Evolutionary conservation across 140 eudicot genomes (phyloP), one percentile per base, ranked within the genome.

Genomic region (Ambrosia hybrid): DNA sequence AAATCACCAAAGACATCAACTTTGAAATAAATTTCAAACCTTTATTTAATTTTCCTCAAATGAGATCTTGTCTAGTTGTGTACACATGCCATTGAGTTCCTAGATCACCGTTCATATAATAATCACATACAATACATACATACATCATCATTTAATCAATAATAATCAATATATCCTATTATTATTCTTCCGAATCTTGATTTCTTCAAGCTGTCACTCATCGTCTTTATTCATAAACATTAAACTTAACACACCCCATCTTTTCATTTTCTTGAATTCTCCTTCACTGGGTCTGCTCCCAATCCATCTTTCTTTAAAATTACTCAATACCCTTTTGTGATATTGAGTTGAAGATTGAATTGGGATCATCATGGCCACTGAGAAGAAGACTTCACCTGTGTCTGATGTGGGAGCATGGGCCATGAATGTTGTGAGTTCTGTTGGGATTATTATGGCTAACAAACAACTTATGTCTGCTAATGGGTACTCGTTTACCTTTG

Each of bases 391-490:
- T 3, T 86, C 93, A 13, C 68, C 87, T 4, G 93, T 89, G 0
- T 89, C 96, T 0, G 90, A 89, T 72, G 80, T 89, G 46, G 96
- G 96, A 5, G 96, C 96, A 14, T 89, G 96, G 96, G 96, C 90
- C 7, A 89, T 89, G 96, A 89, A 89, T 56, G 87, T 89, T 1
- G 70, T 89, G 10, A 89, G 96, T n/a, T 89, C 96, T 13, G 96
- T 89, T 13, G 96, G 96, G 38, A 80, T 89, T 13, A 89, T 89
- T 8, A 86, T 89, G 93, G 96, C 96, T 6, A 89, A 89, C 49
- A 89, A 89, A 78, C 90, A 89, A 63, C 90, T 89, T 72, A 89
- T 89, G 96, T 89, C 96, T 10, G 14, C 85, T 48, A 82, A 73
- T 59, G 96, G 96, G 46, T 89, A 82, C 53, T 83, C 88, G 2